Evolutionary conservation across 352 stramenopile genomes (phyloP).

Genomic region (Plasmopara muralis): DNA sequence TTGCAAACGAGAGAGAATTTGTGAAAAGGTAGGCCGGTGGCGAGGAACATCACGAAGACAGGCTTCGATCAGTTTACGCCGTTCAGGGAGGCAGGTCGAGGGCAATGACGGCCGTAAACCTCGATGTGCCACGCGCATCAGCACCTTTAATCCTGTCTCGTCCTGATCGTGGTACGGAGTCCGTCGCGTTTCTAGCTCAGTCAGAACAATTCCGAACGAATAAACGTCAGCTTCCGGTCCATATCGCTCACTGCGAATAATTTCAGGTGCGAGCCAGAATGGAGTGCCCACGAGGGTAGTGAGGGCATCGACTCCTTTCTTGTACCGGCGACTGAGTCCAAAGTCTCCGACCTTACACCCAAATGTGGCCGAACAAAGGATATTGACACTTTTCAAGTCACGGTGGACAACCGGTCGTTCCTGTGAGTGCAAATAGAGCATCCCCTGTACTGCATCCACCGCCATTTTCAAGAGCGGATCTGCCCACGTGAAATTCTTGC

Average conservation of each 20-base stretch:
- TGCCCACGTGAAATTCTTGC: conserved; percentile 75
- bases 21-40: conserved; percentile 60
- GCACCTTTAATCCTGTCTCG: conserved; percentile 67
- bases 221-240: conserved; percentile 78
- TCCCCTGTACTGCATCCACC: conserved; percentile 75
- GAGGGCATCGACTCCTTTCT: conserved; percentile 75
- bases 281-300: conserved; percentile 81
- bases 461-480: conserved; percentile 86
- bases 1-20: conserved; percentile 71
- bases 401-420: conserved; percentile 79
- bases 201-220: conserved; percentile 86
- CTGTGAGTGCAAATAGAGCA: conserved; percentile 85
- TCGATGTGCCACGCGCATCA: conserved; percentile 74
- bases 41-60: conserved; percentile 54
- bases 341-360: conserved; percentile 87
- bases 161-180: conserved; percentile 78
- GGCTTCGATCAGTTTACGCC: conserved; percentile 65
- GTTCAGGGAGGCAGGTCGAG: conserved; percentile 40
- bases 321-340: conserved; percentile 74
- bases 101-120: conserved; percentile 69
- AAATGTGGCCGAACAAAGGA: conserved; percentile 82
- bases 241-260: conserved; percentile 84
- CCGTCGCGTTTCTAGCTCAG: conserved; percentile 73
- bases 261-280: conserved; percentile 85
- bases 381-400: conserved; percentile 86